A percentile compares a stretch with the other conserved stretches of the same genome.
phyloP scores from a whole-genome alignment of 257 asterid genomes.

The Nicotiana otophora region DNA sequence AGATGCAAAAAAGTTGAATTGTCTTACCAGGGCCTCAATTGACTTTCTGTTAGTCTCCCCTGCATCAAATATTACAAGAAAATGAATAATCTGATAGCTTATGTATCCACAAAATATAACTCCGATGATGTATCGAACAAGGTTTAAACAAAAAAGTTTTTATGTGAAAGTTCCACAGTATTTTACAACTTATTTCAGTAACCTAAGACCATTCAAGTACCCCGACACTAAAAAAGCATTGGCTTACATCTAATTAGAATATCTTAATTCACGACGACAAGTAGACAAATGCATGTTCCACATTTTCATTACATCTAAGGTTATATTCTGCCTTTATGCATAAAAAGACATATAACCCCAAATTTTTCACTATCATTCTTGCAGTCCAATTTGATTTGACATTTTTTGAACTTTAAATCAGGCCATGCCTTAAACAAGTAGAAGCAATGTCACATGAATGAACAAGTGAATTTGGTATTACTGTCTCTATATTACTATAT shows the following conservation, averaged over 20 bases:
- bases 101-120: background rate
- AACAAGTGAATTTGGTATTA: background rate
- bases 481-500: too few relatives aligned
- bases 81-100: background rate
- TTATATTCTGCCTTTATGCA: background rate
- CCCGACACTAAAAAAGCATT: too few relatives aligned
- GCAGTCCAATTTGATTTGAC: background rate
- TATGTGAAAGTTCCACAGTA: background rate
- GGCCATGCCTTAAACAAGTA: background rate
- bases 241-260: too few relatives aligned
- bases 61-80: conserved; percentile 23
- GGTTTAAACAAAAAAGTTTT: background rate
- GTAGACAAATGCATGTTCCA: background rate
- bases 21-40: conserved; percentile 63
- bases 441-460: background rate
- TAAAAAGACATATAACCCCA: background rate
- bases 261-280: too few relatives aligned
- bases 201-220: background rate
- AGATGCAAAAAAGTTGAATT: too few relatives aligned
- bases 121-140: background rate
- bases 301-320: background rate
- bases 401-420: too few relatives aligned
- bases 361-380: background rate
- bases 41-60: conserved; percentile 59
- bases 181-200: background rate